Conservation (phyloP, 2,329 filamentous ascomycete species). For the Scopulariopsis brevicaulis region DNA sequence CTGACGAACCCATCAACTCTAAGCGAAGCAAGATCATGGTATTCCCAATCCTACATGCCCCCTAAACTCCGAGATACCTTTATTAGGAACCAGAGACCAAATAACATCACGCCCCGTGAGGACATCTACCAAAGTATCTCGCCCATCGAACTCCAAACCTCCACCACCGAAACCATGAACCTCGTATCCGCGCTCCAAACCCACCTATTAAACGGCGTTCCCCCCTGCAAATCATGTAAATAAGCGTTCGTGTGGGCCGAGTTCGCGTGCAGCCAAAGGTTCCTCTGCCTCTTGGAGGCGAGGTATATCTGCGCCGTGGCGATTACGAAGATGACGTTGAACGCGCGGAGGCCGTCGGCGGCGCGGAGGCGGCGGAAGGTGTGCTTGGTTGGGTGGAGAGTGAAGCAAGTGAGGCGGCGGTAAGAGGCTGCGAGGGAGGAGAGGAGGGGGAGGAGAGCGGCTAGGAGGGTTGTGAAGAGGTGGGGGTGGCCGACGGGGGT, state of each 20-base stretch:
- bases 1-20: too few relatives aligned
- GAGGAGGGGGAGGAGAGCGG: background rate
- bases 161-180: background rate
- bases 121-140: too few relatives aligned
- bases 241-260: background rate
- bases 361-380: background rate
- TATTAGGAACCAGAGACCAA: too few relatives aligned
- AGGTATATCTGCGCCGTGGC: constrained; percentile 10
- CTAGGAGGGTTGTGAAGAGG: background rate
- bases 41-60: too few relatives aligned
- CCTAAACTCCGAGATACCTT: too few relatives aligned
- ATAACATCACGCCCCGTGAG: too few relatives aligned
- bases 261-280: constrained; percentile 19
- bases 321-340: constrained; percentile 6
- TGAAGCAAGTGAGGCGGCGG: background rate
- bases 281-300: constrained; percentile 11
- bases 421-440: background rate
- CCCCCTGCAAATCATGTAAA: background rate
- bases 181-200: background rate
- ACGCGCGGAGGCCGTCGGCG: background rate
- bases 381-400: background rate
- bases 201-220: background rate
- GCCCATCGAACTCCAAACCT: background rate
- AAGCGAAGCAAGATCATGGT: too few relatives aligned
- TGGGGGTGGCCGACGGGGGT: background rate